phyloP scores from a whole-genome alignment of 768 basidiomycete genomes.

The Dacryopinax spathularia region DNA sequence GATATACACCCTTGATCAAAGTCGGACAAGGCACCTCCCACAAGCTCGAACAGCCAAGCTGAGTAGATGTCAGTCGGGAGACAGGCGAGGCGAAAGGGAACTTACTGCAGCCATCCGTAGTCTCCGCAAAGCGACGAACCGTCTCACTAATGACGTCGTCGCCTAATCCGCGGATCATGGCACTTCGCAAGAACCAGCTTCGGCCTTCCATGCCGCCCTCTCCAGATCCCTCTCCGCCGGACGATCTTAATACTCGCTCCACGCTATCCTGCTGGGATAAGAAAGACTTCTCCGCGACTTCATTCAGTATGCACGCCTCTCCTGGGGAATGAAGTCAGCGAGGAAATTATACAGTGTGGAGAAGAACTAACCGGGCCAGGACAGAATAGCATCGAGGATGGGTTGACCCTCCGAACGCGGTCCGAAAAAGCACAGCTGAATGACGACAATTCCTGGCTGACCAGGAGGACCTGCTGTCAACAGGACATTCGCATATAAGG shows the following conservation, averaged over 20 bases:
- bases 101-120: constrained; percentile 85
- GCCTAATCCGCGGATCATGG: constrained; percentile 65
- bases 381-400: constrained; percentile 66
- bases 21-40: constrained; percentile 65
- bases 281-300: constrained; percentile 82
- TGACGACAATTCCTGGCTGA: constrained; percentile 64
- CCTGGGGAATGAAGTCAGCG: constrained; percentile 19
- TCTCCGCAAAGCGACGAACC: constrained; percentile 62
- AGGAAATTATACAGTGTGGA: not conserved
- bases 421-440: constrained; percentile 85
- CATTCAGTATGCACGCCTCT: constrained; percentile 71
- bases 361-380: constrained; percentile 47
- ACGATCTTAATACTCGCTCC: constrained; percentile 72
- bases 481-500: constrained; percentile 79
- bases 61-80: not conserved
- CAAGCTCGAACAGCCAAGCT: constrained; percentile 90
- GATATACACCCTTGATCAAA: constrained; percentile 57
- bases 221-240: constrained; percentile 80
- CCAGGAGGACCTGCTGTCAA: constrained; percentile 79
- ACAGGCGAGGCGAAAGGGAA: constrained; percentile 14
- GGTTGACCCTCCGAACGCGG: constrained; percentile 55
- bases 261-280: constrained; percentile 83
- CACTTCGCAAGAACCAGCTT: constrained; percentile 85
- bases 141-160: constrained; percentile 79
- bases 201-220: constrained; percentile 57